Evolutionary conservation across 106 monocot species (phyloP), one percentile per base, ranked within the genome.

Genomic region (Dendrobium chrysotoxum): DNA sequence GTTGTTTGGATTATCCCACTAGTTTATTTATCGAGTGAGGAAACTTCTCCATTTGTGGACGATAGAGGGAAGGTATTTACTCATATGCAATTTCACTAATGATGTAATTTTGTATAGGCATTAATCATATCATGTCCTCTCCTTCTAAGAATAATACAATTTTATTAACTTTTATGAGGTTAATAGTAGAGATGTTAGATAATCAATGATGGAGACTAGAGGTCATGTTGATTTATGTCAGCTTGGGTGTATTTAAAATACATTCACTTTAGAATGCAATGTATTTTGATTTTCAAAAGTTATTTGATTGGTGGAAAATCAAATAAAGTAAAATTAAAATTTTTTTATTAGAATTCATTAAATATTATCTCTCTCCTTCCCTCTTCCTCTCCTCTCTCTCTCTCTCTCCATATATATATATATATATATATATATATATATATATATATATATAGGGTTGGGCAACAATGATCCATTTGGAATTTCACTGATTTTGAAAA

Each of bases 1-100:
- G n/a, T 92, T 64, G 81, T 80, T 10, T 94, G 96, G 96, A 78
- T 87, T 23, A 66, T 94, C 80, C 85, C 92, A 79, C 87, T 97
- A 25, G 46, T 77, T 53, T 86, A 85, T 83, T 57, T 30, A 6
- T 94, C 94, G 72, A 84, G 80, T 78, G 28, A 45, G 31, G 88
- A 90, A 75, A 87, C 91, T 16, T 45, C 86, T 28, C 96, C 94
- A 0, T 79, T 92, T 30, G 21, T 31, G 28, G 92, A 94, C 77
- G 89, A 82, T 18, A 86, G 85, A 86, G 90, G 90, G 53, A 94
- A 87, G 83, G 86, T 87, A 70, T n/a, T 53, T 57, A 53, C 6
- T 70, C 28, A 46, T 20, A 15, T 35, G 35, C 35, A 35, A 35
- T 2, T 61, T 61, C 21, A 53, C 28, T 40, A 0, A 2, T 21